Conservation (phyloP, 192 early-diverging fungal genomes). For the Entophlyctis helioformis region DNA sequence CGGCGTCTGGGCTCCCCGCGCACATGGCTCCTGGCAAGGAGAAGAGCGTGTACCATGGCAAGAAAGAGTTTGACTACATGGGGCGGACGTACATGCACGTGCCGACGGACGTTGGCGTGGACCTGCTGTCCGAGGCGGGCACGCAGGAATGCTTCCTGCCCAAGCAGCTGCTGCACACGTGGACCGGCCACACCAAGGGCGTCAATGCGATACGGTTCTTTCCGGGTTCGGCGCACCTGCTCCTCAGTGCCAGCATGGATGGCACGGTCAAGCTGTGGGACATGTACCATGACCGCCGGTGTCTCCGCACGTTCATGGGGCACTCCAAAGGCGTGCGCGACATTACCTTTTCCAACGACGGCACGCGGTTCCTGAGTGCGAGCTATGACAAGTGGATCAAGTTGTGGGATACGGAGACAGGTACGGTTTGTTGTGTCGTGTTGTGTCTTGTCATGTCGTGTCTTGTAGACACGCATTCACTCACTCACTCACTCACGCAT, state of each 20-base stretch:
- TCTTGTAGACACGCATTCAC: too few relatives aligned
- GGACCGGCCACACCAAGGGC: slow-evolving; percentile 83
- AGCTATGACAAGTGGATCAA: slow-evolving; percentile 89
- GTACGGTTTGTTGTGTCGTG: slow-evolving; percentile 14
- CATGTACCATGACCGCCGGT: slow-evolving; percentile 78
- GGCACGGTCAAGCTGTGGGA: slow-evolving; percentile 95
- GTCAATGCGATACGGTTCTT: slow-evolving; percentile 86
- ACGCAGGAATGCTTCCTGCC: slow-evolving; percentile 74
- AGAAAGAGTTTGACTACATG: slow-evolving; percentile 76
- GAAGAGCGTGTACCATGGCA: slow-evolving; percentile 78
- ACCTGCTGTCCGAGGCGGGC: slow-evolving; percentile 62
- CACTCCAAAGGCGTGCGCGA: slow-evolving; percentile 91
- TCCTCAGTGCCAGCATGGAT: slow-evolving; percentile 90
- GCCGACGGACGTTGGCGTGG: slow-evolving; percentile 72
- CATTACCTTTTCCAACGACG: slow-evolving; percentile 81
- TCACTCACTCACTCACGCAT: too few relatives aligned
- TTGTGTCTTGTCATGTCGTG: too few relatives aligned
- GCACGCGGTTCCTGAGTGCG: slow-evolving; percentile 69
- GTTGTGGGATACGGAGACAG: slow-evolving; percentile 98
- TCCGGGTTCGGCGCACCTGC: slow-evolving; percentile 78
- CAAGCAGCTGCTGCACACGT: slow-evolving; percentile 77
- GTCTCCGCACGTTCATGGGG: slow-evolving; percentile 77
- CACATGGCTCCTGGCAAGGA: slow-evolving; percentile 49
- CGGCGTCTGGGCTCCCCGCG: slow-evolving; percentile 22
- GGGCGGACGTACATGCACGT: slow-evolving; percentile 95